These are phyloP conservation scores for Tuber calosporum DNA, from an alignment of 495 filamentous ascomycete species.

Conservation along the genomic window DNA sequence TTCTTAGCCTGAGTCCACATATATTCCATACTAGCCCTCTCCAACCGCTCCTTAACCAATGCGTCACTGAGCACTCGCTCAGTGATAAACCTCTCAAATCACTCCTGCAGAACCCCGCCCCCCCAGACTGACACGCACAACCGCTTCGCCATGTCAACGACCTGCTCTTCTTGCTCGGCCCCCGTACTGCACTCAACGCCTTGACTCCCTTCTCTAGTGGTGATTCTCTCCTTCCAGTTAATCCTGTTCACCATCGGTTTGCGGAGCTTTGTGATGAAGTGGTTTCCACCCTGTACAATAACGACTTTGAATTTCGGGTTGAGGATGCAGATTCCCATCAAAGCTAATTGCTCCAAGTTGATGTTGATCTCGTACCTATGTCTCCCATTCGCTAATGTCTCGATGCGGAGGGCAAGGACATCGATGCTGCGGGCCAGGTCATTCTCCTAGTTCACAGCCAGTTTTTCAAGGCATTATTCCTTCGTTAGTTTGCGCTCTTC, in stretches of 20 bases:
- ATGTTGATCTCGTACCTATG: constrained; percentile 87
- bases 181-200: constrained; percentile 59
- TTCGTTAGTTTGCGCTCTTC: constrained; percentile 85
- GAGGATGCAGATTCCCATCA: constrained; percentile 83
- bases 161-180: constrained; percentile 51
- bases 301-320: constrained; percentile 80
- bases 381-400: constrained; percentile 76
- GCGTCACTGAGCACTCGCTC: constrained; percentile 83
- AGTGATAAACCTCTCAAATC: constrained; percentile 77
- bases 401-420: constrained; percentile 78
- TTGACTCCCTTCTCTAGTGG: constrained; percentile 54
- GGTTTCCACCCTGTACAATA: constrained; percentile 81
- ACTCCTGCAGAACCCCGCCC: constrained; percentile 66
- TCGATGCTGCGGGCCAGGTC: constrained; percentile 79
- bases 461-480: constrained; percentile 79
- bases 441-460: constrained; percentile 71
- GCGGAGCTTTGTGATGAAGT: constrained; percentile 71
- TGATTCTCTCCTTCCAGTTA: constrained; percentile 83
- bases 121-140: constrained; percentile 77
- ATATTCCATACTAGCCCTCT: constrained; percentile 80
- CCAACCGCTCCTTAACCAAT: constrained; percentile 71
- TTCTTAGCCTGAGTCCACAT: constrained; percentile 94
- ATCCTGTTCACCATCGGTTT: constrained; percentile 89
- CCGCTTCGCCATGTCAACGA: constrained; percentile 62
- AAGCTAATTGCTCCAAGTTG: constrained; percentile 77